A percentile compares a stretch with the other conserved stretches of the same genome.
These are phyloP conservation scores for Polychytrium aggregatum DNA, from an alignment of 192 early-diverging fungal species.

Conservation along the genomic window DNA sequence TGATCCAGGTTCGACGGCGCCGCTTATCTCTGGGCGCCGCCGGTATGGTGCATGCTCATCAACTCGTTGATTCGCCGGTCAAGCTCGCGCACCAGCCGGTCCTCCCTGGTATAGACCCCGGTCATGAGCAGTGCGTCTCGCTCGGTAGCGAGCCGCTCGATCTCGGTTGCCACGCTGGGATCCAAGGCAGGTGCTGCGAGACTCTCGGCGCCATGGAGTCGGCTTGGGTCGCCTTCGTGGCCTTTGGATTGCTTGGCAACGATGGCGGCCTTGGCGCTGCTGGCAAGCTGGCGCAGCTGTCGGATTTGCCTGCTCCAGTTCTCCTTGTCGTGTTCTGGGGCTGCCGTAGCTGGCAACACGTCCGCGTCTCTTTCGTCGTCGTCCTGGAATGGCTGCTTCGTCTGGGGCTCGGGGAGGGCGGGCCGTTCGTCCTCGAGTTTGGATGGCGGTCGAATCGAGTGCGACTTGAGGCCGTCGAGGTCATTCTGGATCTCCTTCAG, in stretches of 20 bases:
- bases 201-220: neutral
- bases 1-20: no score
- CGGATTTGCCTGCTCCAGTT: neutral
- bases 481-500: conserved; percentile 4
- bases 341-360: neutral
- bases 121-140: conserved; percentile 24
- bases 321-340: neutral
- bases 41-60: no score
- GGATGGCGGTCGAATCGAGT: neutral
- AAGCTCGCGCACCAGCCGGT: conserved; percentile 30
- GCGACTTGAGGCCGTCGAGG: conserved; percentile 8
- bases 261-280: neutral
- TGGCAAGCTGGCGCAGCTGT: neutral
- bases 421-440: neutral
- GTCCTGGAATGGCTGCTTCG: no score
- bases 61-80: conserved; percentile 18
- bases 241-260: neutral
- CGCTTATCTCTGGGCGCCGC: no score
- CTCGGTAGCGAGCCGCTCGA: conserved; percentile 32
- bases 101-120: conserved; percentile 30
- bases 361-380: no score
- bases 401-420: no score
- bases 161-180: conserved; percentile 13
- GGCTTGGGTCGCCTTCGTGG: neutral
- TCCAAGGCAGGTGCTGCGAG: conserved; percentile 5